Percentiles rank a stretch among this genome's conserved stretches.
phyloP scores from a whole-genome alignment of 306 rosid species.

The Sicyos baderoa region DNA sequence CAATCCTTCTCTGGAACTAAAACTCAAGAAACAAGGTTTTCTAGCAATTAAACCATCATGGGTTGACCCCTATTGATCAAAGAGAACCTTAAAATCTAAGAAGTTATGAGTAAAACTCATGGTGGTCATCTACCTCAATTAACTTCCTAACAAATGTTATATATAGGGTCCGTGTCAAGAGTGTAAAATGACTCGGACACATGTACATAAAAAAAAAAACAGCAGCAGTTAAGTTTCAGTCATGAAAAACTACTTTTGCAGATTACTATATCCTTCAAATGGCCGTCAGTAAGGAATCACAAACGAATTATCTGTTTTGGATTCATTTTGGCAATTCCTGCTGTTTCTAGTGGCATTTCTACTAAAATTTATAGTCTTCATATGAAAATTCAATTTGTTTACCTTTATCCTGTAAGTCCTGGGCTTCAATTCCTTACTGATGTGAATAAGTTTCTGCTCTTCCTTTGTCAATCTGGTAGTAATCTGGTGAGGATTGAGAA shows the following conservation, averaged over 20 bases:
- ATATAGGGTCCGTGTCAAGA: too few species aligned
- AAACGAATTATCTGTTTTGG: not conserved
- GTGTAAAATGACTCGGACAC: too few species aligned
- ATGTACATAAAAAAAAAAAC: too few species aligned
- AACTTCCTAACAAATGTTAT: too few species aligned
- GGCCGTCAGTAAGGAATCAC: not conserved
- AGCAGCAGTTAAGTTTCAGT: not conserved
- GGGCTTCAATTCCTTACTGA: slow-evolving; percentile 86
- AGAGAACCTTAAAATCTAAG: too few species aligned
- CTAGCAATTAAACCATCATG: too few species aligned
- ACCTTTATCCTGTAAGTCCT: slow-evolving; percentile 93
- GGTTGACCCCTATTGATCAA: too few species aligned
- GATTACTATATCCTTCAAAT: not conserved
- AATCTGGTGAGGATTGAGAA: slow-evolving; percentile 79
- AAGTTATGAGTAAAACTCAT: too few species aligned
- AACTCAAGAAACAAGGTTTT: not conserved
- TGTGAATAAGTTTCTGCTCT: slow-evolving; percentile 75
- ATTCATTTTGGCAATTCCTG: not conserved
- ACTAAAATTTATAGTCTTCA: not conserved
- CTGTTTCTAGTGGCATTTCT: not conserved
- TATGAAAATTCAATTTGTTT: not conserved
- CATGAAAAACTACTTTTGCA: not conserved
- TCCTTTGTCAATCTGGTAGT: slow-evolving; percentile 74
- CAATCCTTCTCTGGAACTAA: not conserved
- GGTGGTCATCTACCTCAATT: too few species aligned